phyloP scores from a whole-genome alignment of 75 land plant genomes.

The Cryptomeria japonica region DNA sequence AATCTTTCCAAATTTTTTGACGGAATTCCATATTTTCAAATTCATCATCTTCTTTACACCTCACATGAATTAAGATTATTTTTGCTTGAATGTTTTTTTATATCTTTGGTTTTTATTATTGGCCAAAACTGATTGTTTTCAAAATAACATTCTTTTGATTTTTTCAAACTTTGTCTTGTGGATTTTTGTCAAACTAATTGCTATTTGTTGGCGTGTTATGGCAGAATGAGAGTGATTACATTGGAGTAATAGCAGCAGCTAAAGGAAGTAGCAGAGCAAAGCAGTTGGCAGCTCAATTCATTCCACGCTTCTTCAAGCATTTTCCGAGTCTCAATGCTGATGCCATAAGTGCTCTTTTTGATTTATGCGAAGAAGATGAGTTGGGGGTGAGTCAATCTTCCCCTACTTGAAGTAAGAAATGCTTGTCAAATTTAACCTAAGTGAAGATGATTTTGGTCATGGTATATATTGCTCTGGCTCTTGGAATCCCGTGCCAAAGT shows the following conservation, averaged over 20 bases:
- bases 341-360: slow-evolving; percentile 70
- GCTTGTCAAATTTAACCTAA: slow-evolving; percentile 5
- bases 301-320: slow-evolving; percentile 91
- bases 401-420: slow-evolving; percentile 2
- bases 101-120: neutral
- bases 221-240: slow-evolving; percentile 83
- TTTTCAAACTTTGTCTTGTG: neutral
- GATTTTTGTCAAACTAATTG: neutral
- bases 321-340: slow-evolving; percentile 59
- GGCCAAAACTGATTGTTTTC: neutral
- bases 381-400: slow-evolving; percentile 70
- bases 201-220: slow-evolving; percentile 3
- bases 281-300: slow-evolving; percentile 98
- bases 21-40: too few relatives aligned
- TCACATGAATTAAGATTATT: too few relatives aligned
- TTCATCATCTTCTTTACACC: too few relatives aligned
- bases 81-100: neutral
- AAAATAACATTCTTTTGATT: neutral
- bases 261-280: slow-evolving; percentile 78
- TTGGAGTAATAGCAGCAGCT: slow-evolving; percentile 81
- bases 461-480: neutral
- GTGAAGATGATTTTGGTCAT: slow-evolving; percentile 7
- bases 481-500: neutral
- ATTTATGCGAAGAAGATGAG: slow-evolving; percentile 91
- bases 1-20: too few relatives aligned